Conservation (phyloP, 2,329 filamentous ascomycete genomes). For the Beauveria asiatica region DNA sequence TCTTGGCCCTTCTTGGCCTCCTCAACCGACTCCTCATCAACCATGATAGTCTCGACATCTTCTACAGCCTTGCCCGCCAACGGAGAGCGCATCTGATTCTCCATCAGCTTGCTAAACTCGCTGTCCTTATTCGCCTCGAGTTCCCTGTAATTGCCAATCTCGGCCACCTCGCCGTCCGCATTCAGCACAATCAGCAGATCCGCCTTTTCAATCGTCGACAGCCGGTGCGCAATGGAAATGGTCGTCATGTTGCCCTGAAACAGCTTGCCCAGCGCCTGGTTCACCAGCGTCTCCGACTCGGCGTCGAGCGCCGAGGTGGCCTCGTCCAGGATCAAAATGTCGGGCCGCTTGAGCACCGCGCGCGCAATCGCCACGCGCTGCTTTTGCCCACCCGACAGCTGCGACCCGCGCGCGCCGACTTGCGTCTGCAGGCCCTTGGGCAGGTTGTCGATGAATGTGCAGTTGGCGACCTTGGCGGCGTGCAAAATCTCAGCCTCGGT, state of each 20-base stretch:
- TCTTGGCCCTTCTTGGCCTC: not conserved
- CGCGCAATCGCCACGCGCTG: constrained; percentile 95
- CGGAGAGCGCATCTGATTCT: constrained; percentile 70
- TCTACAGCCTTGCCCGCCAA: not conserved
- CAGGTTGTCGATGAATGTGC: constrained; percentile 92
- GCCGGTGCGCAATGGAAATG: constrained; percentile 91
- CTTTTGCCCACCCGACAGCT: constrained; percentile 93
- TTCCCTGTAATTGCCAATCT: constrained; percentile 75
- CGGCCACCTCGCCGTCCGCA: constrained; percentile 78
- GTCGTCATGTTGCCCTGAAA: constrained; percentile 87
- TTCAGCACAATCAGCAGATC: constrained; percentile 91
- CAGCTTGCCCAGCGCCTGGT: constrained; percentile 73
- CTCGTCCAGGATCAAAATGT: constrained; percentile 94
- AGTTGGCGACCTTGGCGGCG: constrained; percentile 88
- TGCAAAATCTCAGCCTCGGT: constrained; percentile 71
- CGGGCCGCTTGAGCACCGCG: constrained; percentile 87
- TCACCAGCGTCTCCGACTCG: constrained; percentile 96
- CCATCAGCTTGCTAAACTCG: constrained; percentile 92
- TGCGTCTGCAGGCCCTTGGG: constrained; percentile 91
- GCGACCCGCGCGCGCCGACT: constrained; percentile 87
- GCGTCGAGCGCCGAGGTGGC: constrained; percentile 95
- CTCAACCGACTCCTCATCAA: not conserved
- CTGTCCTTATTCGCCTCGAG: constrained; percentile 68
- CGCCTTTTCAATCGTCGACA: constrained; percentile 92
- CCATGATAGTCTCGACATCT: not conserved